Base-by-base conservation (phyloP, 495 filamentous ascomycete species). In the Melanomma pulvis-pyrius region DNA sequence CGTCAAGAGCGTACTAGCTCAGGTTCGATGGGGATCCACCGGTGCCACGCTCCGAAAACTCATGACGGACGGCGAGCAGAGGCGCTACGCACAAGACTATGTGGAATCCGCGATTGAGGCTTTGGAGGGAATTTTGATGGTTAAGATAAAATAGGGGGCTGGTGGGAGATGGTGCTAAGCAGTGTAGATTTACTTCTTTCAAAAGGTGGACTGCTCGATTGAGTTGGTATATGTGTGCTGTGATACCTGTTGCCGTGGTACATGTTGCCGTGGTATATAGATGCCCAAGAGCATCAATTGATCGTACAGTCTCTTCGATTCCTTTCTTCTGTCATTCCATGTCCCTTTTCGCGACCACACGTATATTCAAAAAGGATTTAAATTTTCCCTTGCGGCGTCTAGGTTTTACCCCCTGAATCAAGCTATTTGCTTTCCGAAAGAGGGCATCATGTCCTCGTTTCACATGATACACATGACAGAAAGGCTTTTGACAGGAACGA, bases 91-190 rank as follows among this genome's bases (percentile, higher is more conserved):
- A 13, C 17, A 30, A 22, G 36, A 54, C 22, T 69, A 61, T 46
- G 67, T 61, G 1, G 56, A 68, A 1, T 63, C 59, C 1, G 58
- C 61, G 21, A 49, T 59, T n/a, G 67, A 65, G 19, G 41, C 67
- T 5, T 28, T 65, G 34, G 28, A 50, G 5, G 60, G 67, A 12
- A 46, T 69, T 5, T 22, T 49, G 13, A 60, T 60, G 61, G 67
- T 61, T 15, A 68, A 63, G 46, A 21, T 67, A 1, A 48, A 53
- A 26, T 65, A 54, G 49, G 2, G 46, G 13, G n/a, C 32, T 44
- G 5, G 39, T n/a, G 9, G 3, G 17, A 44, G 5, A 34, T 12
- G 4, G 30, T 34, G 4, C 30, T n/a, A n/a, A n/a, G 12, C 30
- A 34, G 30, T 34, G 30, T 34, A 12, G 30, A 34, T 34, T 4